Conservation (phyloP, 2,329 filamentous ascomycete species). For the Cercospora berteroae region DNA sequence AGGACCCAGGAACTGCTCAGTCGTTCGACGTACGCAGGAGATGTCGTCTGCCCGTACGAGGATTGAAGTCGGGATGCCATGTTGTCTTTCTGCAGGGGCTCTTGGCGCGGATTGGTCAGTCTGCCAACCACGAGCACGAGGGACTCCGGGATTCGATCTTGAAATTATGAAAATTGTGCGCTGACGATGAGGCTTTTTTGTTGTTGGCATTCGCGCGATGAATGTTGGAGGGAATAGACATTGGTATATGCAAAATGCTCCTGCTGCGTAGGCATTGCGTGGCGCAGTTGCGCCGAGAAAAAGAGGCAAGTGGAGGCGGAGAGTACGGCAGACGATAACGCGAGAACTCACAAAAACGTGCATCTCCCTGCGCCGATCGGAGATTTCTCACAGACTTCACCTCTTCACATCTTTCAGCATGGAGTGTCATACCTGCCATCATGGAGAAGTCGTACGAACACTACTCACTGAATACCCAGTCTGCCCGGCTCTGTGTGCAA, state of each 20-base stretch:
- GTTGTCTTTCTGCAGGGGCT: background rate
- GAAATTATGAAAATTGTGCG: background rate
- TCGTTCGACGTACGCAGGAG: constrained; percentile 40
- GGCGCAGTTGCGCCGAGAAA: background rate
- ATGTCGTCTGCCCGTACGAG: constrained; percentile 20
- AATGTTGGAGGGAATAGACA: background rate
- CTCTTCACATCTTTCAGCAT: background rate
- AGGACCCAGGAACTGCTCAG: constrained; percentile 81
- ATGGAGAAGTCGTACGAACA: background rate
- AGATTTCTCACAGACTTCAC: background rate
- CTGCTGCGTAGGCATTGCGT: background rate
- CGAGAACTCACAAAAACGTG: background rate
- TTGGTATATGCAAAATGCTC: background rate
- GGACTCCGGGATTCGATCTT: background rate
- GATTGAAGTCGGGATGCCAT: background rate
- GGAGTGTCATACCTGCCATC: background rate
- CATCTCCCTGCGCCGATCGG: background rate
- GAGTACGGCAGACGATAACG: background rate
- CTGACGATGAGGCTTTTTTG: background rate
- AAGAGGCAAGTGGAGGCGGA: background rate
- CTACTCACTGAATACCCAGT: background rate
- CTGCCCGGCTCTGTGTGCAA: background rate
- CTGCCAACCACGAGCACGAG: background rate
- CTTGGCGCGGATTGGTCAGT: background rate
- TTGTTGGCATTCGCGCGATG: background rate